Conservation (phyloP, 257 asterid species). For the Nicotiana attenuata region DNA sequence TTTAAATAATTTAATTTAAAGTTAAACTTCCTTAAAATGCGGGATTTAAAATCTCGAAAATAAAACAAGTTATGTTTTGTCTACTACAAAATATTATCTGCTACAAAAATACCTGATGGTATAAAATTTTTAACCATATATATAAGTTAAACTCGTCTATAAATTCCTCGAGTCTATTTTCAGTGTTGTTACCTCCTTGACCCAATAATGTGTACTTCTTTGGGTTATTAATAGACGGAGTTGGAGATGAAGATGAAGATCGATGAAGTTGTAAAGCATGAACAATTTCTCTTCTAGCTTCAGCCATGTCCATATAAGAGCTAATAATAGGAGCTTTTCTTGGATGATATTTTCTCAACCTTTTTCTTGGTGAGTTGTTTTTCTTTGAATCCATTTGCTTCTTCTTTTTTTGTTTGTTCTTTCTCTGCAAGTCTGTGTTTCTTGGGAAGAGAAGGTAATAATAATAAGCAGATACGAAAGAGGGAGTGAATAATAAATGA, state of each 20-base stretch:
- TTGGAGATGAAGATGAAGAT: slow-evolving; percentile 5
- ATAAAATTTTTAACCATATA: no score
- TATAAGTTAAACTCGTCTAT: no score
- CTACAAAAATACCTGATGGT: no score
- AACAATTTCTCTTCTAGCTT: slow-evolving; percentile 39
- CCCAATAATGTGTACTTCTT: not conserved
- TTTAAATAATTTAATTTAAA: no score
- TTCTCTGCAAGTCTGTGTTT: not conserved
- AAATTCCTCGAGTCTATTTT: not conserved
- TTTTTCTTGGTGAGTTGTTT: slow-evolving; percentile 18
- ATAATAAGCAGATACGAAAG: not conserved
- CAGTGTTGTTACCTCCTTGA: not conserved
- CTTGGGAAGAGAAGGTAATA: slow-evolving; percentile 5
- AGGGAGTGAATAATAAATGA: not conserved
- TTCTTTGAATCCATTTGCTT: not conserved
- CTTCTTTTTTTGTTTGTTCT: not conserved
- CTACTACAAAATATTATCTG: no score
- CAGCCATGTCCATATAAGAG: slow-evolving; percentile 27
- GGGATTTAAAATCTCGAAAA: no score
- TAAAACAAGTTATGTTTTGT: no score
- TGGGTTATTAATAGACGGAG: not conserved
- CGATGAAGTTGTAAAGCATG: slow-evolving; percentile 35
- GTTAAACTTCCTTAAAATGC: no score
- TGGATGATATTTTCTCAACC: slow-evolving; percentile 15
- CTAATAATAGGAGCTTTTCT: slow-evolving; percentile 18